Base-by-base conservation (phyloP, 2,329 filamentous ascomycete genomes). In the Colletotrichum sp. region DNA sequence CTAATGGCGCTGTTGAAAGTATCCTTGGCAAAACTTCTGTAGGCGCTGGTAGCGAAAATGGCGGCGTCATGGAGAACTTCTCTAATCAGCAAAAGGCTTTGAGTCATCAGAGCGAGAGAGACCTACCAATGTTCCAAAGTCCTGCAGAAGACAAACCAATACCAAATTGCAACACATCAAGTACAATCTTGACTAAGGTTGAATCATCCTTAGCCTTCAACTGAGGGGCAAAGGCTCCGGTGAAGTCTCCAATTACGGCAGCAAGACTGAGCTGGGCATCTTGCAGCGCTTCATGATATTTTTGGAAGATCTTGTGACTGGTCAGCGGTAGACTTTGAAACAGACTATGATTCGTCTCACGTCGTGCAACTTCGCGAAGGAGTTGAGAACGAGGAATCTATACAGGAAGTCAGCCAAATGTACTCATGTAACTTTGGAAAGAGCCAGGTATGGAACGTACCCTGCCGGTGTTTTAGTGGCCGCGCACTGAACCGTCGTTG, bases 231-330 rank as follows among this genome's bases (percentile, higher is more conserved):
- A 74, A 74, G 3, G 61, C 30, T 5, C 13, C 25, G 6, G 44
- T 65, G 59, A 74, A 71, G 27, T 74, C 71, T 5, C 67, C 71
- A 4, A 74, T 71, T 1, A 30, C n/a, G 8, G 59, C 22, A 1
- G 61, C 25, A 6, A 71, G 15, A 34, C 71, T 64, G 15, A 74
- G n/a, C 6, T 74, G 71, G 1, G 71, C 67, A 44, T 74, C 71
- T 8, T 74, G 71, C 3, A 74, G 59, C 3, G 71, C 30, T 6
- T 74, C 71, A 4, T 74, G 71, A 13, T 74, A 65, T 12, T 74
- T 74, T 39, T 74, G 44, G 3, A 25, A 74, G 1, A 74, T 49
- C 67, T 74, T 15, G 1, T 15, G 1, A 7, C 13, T 5, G 3
- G 30, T 70, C 22, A 65, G 67, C n/a, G 8, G 13, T n/a, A 15